Base-by-base conservation (phyloP, 768 basidiomycete species). In the Rickenella mellea region DNA sequence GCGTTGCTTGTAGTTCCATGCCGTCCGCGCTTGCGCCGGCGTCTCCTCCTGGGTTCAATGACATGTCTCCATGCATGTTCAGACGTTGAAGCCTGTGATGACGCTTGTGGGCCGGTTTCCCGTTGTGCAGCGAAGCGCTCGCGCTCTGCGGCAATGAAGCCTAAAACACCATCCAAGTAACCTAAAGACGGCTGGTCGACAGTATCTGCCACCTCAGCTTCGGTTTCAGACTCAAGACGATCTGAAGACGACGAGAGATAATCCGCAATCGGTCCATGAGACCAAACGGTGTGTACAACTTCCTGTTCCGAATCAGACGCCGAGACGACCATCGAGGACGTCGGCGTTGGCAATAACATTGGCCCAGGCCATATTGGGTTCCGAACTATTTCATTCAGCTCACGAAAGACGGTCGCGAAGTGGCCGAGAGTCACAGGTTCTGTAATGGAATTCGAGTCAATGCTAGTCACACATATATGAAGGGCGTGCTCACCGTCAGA, bases 381-480 rank as follows among this genome's bases (percentile, higher is more conserved):
- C 3, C 67, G 76, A 46, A 78, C 76, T 0, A 79, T 55, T 42
- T 79, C 70, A 15, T 64, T 68, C 59, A 78, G 66, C 42, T 78
- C 82, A n/a, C 81, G 70, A 35, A 86, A 72, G 19, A 86, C 80
- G 27, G 74, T 67, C 11, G 67, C 73, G 58, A 86, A 85, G 7
- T 80, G 79, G 6, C 83, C 84, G 6, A 86, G 68, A 58, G 84
- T 81, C 31, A 83, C 83, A 45, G 73, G 70, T 55, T 83, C 73
- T 76, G 58, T 39, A 41, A 26, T 26, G 27, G 40, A 15, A 41
- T 39, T 15, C 40, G 17, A 41, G 26, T 8, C 25, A 38, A 20
- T 38, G 25, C 47, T 27, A 33, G 29, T 40, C 37, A 19, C 36
- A 27, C 35, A 12, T 19, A 31, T 29, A 30, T 12, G 26, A 30